Evolutionary conservation across 73 alveolate species (phyloP).

Genomic region (Tetrahymena thermophila): DNA sequence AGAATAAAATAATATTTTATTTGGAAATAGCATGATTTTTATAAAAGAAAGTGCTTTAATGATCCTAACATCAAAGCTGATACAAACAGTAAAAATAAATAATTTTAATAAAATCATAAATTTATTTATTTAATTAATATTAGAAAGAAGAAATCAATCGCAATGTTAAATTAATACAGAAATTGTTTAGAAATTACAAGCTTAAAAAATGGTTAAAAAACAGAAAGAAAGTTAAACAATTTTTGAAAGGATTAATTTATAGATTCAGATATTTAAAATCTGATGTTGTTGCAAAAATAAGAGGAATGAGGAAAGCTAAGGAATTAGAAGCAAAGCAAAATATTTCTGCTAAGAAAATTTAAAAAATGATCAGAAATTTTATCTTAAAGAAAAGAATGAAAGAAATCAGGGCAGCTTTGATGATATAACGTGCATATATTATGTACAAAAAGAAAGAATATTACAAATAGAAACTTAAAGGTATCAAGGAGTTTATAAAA

Average conservation of each 20-base stretch:
- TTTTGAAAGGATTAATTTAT: background rate
- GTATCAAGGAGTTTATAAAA: background rate
- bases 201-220: background rate
- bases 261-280: background rate
- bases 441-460: background rate
- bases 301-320: background rate
- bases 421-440: background rate
- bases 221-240: background rate
- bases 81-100: background rate
- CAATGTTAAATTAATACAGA: background rate
- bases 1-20: background rate
- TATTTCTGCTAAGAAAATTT: background rate
- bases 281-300: background rate
- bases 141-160: background rate
- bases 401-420: background rate
- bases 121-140: background rate
- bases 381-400: background rate
- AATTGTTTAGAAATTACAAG: background rate
- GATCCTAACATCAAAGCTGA: background rate
- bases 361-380: background rate
- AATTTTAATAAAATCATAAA: background rate
- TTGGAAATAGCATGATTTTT: background rate
- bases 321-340: background rate
- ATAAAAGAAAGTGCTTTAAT: background rate
- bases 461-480: background rate